Base-by-base conservation (phyloP, 129 eudicot genomes). In the Dittrichia graveolens region DNA sequence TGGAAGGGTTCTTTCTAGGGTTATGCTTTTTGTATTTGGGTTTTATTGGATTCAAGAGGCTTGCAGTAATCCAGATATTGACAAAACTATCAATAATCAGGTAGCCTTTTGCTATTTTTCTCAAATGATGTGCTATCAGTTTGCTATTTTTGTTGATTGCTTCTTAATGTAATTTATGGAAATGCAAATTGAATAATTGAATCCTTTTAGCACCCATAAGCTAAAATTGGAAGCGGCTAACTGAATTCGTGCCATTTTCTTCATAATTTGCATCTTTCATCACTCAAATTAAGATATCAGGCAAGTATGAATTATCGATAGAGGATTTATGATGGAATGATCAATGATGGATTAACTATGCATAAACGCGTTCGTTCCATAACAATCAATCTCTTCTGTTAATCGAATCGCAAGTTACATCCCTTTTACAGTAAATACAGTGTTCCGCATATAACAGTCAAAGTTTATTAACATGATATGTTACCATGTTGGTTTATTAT, bases 1-100 rank as follows among this genome's bases (percentile, higher is more conserved):
- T 65, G 99, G 99, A 59, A 79, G 87, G 84, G 79, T 93, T 68
- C 60, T 87, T n/a, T 75, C 99, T 11, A 81, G 99, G 67, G 77
- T 67, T 38, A 67, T 90, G 86, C 81, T 94, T 35, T 94, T 90
- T 49, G 83, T 81, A 9, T 72, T 94, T 37, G 99, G 99, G 48
- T 94, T 94, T 81, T 79, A 82, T 67, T 83, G 95, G 95, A 85
- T 91, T 77, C 75, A 10, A 0, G 87, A 76, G 43, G 74, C 77
- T 18, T 50, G 7, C 35, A 42, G 61, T 69, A 15, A 15, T 39
- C 47, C 40, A 24, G 75, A 74, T 49, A 37, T 53, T 31, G 74
- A 71, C 24, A 75, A 41, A 31, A 69, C 64, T 37, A 41, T 55
- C 46, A 65, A 46, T 37, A 34, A 57, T 71, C 61, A 88, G 97